These are phyloP conservation scores for Paramecium pentaurelia DNA, from an alignment of 73 alveolate species.

Conservation along the genomic window DNA sequence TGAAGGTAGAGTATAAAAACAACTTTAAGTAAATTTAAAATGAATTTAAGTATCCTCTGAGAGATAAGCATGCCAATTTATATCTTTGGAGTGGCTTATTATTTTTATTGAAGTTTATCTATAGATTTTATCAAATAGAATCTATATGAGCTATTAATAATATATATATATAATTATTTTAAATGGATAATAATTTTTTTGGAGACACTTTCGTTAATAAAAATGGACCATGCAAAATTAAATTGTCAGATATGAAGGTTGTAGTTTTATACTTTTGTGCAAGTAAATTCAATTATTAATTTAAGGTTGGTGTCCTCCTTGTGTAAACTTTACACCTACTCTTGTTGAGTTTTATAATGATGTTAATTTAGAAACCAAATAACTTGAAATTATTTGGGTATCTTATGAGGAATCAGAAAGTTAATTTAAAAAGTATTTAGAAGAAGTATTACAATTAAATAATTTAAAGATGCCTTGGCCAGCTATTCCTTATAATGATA, in stretches of 20 bases:
- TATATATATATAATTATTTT: not conserved
- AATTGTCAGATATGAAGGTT: not conserved
- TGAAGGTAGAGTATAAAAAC: not conserved
- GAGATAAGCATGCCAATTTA: not conserved
- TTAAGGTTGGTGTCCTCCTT: slow-evolving; percentile 88
- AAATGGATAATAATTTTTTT: slow-evolving; percentile 35
- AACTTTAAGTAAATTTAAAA: not conserved
- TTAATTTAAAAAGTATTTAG: slow-evolving; percentile 66
- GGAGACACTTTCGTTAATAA: not conserved
- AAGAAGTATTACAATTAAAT: not conserved
- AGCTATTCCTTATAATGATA: slow-evolving; percentile 79
- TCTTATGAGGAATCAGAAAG: slow-evolving; percentile 82
- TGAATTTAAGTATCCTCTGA: not conserved
- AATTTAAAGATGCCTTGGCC: slow-evolving; percentile 84
- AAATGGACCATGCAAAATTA: not conserved
- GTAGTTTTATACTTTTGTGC: slow-evolving; percentile 30
- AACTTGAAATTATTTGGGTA: slow-evolving; percentile 78
- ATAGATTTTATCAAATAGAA: not conserved
- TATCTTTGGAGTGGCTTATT: not conserved
- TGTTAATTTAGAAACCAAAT: slow-evolving; percentile 71
- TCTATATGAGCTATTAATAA: not conserved
- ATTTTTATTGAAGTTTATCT: not conserved
- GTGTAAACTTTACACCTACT: slow-evolving; percentile 86
- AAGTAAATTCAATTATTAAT: not conserved
- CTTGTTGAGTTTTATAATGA: slow-evolving; percentile 85